phyloP scores from a whole-genome alignment of 257 asterid species.

The Jacaranda copaia region DNA sequence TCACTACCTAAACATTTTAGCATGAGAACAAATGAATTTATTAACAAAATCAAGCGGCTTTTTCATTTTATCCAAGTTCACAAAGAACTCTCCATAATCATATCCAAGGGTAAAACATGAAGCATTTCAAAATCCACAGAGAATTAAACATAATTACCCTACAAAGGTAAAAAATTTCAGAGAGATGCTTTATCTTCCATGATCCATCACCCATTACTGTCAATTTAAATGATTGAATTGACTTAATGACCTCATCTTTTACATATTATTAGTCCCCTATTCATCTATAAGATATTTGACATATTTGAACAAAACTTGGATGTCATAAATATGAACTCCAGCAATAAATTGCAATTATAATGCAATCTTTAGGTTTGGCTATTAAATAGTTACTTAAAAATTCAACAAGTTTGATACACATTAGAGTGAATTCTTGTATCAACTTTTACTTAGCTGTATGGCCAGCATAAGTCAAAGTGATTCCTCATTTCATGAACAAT shows the following conservation, averaged over 20 bases:
- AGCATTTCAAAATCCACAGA: conserved; percentile 11
- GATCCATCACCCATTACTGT: background rate
- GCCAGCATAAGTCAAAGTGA: background rate
- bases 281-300: background rate
- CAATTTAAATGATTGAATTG: background rate
- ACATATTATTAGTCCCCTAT: background rate
- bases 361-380: background rate
- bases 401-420: background rate
- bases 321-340: background rate
- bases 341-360: background rate
- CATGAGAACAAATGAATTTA: conserved; percentile 32
- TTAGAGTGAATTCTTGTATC: background rate
- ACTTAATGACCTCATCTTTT: conserved; percentile 8
- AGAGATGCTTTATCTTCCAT: background rate
- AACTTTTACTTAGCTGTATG: background rate
- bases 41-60: conserved; percentile 14
- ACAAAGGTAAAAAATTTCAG: too few species aligned
- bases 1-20: conserved; percentile 68
- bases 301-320: conserved; percentile 1
- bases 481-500: background rate
- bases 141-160: background rate
- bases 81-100: conserved; percentile 3
- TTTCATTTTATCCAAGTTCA: conserved; percentile 1
- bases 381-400: too few species aligned
- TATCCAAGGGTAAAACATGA: conserved; percentile 23